phyloP scores from a whole-genome alignment of 352 stramenopile species.

The Achlya hypogyna region DNA sequence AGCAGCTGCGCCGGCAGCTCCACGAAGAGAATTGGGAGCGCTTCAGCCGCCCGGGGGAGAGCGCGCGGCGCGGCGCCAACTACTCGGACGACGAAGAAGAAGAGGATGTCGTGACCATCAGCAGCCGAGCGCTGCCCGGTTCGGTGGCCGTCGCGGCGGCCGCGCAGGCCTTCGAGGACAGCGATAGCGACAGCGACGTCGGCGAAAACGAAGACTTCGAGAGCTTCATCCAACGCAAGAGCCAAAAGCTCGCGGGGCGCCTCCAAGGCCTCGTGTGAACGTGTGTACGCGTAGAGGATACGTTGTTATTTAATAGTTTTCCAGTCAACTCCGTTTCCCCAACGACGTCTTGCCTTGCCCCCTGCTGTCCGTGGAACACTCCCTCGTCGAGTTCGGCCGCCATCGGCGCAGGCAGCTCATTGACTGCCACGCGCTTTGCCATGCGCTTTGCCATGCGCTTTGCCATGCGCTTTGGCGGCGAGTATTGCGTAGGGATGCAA shows the following conservation, averaged over 20 bases:
- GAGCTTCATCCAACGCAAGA: slow-evolving; percentile 11
- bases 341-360: no score
- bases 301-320: no score
- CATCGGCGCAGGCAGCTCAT: no score
- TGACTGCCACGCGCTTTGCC: no score
- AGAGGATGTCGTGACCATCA: neutral
- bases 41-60: neutral
- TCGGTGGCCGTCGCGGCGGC: neutral
- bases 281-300: no score
- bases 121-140: neutral
- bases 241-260: slow-evolving; percentile 1
- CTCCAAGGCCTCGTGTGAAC: neutral
- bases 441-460: no score
- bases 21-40: slow-evolving; percentile 19
- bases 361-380: no score
- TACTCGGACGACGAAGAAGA: slow-evolving; percentile 1
- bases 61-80: neutral
- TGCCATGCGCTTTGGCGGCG: no score
- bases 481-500: no score
- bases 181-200: slow-evolving; percentile 7
- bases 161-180: neutral
- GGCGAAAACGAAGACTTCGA: slow-evolving; percentile 19
- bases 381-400: no score
- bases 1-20: slow-evolving; percentile 16
- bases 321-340: no score